Percentiles rank a stretch among this genome's conserved stretches.
phyloP scores from a whole-genome alignment of 768 basidiomycete species.

The Rhizopogon vesiculosus region DNA sequence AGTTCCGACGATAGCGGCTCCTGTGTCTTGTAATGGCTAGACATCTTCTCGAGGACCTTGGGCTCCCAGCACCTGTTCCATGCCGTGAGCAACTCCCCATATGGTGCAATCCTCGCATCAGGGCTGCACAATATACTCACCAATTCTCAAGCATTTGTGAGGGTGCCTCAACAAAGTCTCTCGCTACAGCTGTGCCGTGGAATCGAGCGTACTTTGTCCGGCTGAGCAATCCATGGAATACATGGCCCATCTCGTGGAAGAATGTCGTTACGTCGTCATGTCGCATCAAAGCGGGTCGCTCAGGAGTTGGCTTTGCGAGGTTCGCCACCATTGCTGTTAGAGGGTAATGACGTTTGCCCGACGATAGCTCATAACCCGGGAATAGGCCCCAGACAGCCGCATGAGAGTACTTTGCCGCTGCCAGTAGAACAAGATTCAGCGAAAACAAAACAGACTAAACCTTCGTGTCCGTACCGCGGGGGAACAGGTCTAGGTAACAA shows the following conservation, averaged over 20 bases:
- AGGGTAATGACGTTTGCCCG: conserved; percentile 66
- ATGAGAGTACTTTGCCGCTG: conserved; percentile 78
- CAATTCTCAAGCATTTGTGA: conserved; percentile 94
- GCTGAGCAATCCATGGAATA: conserved; percentile 67
- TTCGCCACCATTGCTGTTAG: conserved; percentile 87
- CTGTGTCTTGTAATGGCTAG: conserved; percentile 68
- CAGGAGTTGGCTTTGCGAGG: conserved; percentile 78
- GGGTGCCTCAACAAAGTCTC: conserved; percentile 87
- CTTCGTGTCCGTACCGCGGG: conserved; percentile 49
- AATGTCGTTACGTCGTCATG: conserved; percentile 87
- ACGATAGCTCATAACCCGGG: conserved; percentile 53
- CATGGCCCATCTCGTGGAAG: conserved; percentile 88
- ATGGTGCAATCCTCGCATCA: background rate
- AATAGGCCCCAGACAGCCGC: conserved; percentile 82
- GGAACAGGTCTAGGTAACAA: conserved; percentile 86
- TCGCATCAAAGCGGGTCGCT: conserved; percentile 80
- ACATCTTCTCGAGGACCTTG: conserved; percentile 70
- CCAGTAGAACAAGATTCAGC: background rate
- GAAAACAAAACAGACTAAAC: conserved; percentile 1
- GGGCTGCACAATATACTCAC: conserved; percentile 28
- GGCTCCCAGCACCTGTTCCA: conserved; percentile 72
- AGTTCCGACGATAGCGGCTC: conserved; percentile 65
- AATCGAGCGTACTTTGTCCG: conserved; percentile 69
- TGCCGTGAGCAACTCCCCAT: background rate
- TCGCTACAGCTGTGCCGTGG: conserved; percentile 77